phyloP scores from a whole-genome alignment of 2,329 filamentous ascomycete genomes.

The Alternaria brassicicola region DNA sequence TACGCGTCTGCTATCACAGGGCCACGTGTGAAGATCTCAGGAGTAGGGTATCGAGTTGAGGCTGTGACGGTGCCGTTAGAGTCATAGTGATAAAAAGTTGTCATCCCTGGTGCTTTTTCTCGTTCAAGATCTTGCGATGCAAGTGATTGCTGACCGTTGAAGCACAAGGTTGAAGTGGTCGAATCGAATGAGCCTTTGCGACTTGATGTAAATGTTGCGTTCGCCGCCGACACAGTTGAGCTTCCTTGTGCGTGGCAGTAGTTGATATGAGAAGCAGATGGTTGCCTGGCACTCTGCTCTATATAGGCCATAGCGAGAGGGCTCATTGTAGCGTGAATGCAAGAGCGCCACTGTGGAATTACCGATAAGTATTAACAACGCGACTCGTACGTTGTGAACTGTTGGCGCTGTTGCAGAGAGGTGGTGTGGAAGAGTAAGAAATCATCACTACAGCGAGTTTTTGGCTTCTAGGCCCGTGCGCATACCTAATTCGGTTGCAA shows the following conservation, averaged over 20 bases:
- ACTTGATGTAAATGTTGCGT: background rate
- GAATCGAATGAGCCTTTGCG: conserved; percentile 2
- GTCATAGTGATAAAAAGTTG: conserved; percentile 13
- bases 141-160: background rate
- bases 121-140: background rate
- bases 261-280: background rate
- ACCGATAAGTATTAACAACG: background rate
- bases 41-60: background rate
- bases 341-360: background rate
- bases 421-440: background rate
- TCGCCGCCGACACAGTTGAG: background rate
- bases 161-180: background rate
- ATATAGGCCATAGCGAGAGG: background rate
- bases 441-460: background rate
- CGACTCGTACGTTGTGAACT: background rate
- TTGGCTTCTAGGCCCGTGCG: conserved; percentile 8
- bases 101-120: background rate
- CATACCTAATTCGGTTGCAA: conserved; percentile 1
- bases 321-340: conserved; percentile 6
- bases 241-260: background rate
- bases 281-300: background rate
- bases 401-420: background rate
- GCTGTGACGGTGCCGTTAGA: background rate
- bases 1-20: background rate
- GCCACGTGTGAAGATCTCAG: background rate